Percentiles rank a stretch among this genome's conserved stretches.
These are phyloP conservation scores for Bipolaris cookei DNA, from an alignment of 2,329 filamentous ascomycete genomes.

Conservation along the genomic window DNA sequence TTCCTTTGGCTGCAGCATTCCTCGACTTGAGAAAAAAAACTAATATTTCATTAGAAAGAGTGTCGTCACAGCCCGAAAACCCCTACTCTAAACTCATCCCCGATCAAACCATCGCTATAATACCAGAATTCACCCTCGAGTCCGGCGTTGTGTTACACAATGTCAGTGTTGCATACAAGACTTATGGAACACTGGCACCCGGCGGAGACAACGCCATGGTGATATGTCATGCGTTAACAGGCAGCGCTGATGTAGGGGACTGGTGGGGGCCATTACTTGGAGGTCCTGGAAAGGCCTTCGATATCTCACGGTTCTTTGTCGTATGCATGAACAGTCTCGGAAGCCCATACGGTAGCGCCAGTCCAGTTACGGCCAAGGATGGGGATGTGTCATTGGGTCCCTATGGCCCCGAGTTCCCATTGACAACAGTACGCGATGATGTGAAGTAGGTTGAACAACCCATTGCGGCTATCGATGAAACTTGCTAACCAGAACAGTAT, in stretches of 20 bases:
- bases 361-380: slow-evolving; percentile 86
- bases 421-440: slow-evolving; percentile 95
- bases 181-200: slow-evolving; percentile 63
- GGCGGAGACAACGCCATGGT: slow-evolving; percentile 67
- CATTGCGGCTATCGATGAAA: neutral
- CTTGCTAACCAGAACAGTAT: slow-evolving; percentile 58
- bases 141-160: slow-evolving; percentile 85
- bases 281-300: slow-evolving; percentile 78
- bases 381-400: slow-evolving; percentile 74
- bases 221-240: slow-evolving; percentile 83
- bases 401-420: slow-evolving; percentile 94
- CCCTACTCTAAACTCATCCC: slow-evolving; percentile 86
- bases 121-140: slow-evolving; percentile 91
- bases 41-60: slow-evolving; percentile 41
- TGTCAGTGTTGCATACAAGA: slow-evolving; percentile 70
- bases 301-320: slow-evolving; percentile 82
- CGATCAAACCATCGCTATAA: slow-evolving; percentile 83
- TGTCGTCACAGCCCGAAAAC: slow-evolving; percentile 80
- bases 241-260: slow-evolving; percentile 82
- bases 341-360: slow-evolving; percentile 86
- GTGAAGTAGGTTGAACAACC: slow-evolving; percentile 70
- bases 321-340: slow-evolving; percentile 86
- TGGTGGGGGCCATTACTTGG: slow-evolving; percentile 89
- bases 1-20: neutral
- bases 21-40: slow-evolving; percentile 12